These are phyloP conservation scores for Kalanchoe fedtschenkoi DNA, from an alignment of 164 flowering plant genomes.

Conservation along the genomic window DNA sequence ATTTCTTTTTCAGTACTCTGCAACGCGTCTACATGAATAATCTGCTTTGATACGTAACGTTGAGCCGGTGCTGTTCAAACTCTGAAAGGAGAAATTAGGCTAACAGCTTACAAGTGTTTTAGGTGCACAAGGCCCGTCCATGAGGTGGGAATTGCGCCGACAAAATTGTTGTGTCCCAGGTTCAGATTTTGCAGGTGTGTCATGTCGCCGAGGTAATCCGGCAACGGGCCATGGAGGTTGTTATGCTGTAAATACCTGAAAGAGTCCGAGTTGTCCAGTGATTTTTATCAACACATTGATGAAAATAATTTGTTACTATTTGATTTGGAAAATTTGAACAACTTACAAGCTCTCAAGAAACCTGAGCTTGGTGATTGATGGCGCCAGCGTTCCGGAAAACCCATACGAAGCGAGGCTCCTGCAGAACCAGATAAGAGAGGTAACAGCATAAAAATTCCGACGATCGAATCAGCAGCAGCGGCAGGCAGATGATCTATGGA, in stretches of 20 bases:
- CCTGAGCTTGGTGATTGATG: conserved; percentile 58
- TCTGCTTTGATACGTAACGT: too few species aligned
- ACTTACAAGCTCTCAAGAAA: conserved; percentile 69
- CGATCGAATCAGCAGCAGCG: too few species aligned
- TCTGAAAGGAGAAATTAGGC: neutral
- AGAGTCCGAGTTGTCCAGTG: too few species aligned
- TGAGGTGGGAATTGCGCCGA: conserved; percentile 51
- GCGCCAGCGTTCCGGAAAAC: conserved; percentile 69
- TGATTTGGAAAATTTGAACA: neutral
- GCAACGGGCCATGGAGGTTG: conserved; percentile 59
- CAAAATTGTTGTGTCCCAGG: conserved; percentile 63
- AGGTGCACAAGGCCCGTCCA: conserved; percentile 69
- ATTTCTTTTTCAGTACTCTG: too few species aligned
- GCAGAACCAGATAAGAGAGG: too few species aligned
- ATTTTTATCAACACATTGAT: too few species aligned
- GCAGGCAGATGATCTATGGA: neutral
- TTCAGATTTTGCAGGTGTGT: conserved; percentile 49
- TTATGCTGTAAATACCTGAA: conserved; percentile 83
- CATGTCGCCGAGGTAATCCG: conserved; percentile 62
- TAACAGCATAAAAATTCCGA: too few species aligned
- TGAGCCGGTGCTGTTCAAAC: neutral
- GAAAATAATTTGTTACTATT: neutral
- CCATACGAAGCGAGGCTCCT: conserved; percentile 75
- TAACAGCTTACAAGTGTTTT: conserved; percentile 57
- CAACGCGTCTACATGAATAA: too few species aligned